These are phyloP conservation scores for Aspergillus cejpii DNA, from an alignment of 2,329 filamentous ascomycete genomes.

Conservation along the genomic window DNA sequence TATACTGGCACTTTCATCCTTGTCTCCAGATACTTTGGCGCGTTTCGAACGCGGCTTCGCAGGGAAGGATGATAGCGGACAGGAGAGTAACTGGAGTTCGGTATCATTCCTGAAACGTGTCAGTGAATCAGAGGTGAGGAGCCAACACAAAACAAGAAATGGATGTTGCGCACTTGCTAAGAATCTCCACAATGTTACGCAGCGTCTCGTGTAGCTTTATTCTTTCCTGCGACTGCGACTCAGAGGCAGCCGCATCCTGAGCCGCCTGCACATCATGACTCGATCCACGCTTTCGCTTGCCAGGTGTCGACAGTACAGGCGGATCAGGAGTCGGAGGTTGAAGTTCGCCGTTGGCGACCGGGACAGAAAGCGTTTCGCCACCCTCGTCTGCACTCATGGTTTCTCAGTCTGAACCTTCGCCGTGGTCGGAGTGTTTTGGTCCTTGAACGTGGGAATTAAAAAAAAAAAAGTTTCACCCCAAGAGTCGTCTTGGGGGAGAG, in stretches of 20 bases:
- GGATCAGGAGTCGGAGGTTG: conserved; percentile 26
- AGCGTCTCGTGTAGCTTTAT: conserved; percentile 31
- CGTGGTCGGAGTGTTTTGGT: conserved; percentile 12
- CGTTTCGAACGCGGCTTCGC: conserved; percentile 41
- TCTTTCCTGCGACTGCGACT: conserved; percentile 25
- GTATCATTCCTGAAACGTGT: conserved; percentile 36
- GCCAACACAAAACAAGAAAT: background rate
- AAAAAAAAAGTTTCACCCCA: background rate
- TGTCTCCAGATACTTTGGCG: conserved; percentile 36
- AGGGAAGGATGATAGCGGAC: conserved; percentile 32
- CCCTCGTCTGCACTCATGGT: conserved; percentile 37
- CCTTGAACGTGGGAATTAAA: conserved; percentile 15
- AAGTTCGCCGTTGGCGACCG: conserved; percentile 32
- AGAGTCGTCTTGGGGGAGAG: background rate
- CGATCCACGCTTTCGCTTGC: conserved; percentile 39
- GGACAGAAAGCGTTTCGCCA: conserved; percentile 25
- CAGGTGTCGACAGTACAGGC: conserved; percentile 29
- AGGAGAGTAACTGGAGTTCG: conserved; percentile 40
- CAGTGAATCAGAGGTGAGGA: conserved; percentile 12
- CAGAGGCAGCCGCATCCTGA: conserved; percentile 21
- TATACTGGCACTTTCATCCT: conserved; percentile 32
- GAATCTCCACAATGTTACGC: conserved; percentile 31
- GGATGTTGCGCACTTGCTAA: conserved; percentile 24
- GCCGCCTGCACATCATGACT: conserved; percentile 27
- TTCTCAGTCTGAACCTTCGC: conserved; percentile 20